These are phyloP conservation scores for Volvox reticuliferus DNA, from an alignment of 139 green algal genomes.

Conservation along the genomic window DNA sequence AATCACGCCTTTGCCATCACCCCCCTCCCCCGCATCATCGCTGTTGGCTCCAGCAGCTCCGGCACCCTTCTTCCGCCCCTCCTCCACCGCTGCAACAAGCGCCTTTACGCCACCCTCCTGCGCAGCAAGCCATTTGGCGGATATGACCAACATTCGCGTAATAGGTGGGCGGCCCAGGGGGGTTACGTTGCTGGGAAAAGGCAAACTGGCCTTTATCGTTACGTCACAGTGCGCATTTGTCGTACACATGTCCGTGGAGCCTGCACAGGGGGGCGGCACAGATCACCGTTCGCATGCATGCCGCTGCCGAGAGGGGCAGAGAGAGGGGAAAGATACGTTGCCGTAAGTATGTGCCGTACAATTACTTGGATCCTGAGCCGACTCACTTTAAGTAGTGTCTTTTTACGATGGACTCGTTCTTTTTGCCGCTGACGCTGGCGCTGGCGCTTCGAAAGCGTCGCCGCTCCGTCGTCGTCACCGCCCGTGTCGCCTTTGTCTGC, in stretches of 20 bases:
- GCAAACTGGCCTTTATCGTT: too few species aligned
- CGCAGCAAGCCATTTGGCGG: too few species aligned
- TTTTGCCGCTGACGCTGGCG: conserved; percentile 33
- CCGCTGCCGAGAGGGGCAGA: too few species aligned
- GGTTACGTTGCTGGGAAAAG: too few species aligned
- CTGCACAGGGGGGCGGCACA: too few species aligned
- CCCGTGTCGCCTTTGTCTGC: neutral
- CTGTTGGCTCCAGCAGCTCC: neutral
- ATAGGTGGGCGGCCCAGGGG: too few species aligned
- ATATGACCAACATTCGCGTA: too few species aligned
- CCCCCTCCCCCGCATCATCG: neutral
- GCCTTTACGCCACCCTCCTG: conserved; percentile 23
- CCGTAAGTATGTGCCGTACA: neutral
- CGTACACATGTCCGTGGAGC: too few species aligned
- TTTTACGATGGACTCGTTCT: conserved; percentile 26
- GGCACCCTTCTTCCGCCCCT: neutral
- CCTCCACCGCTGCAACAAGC: conserved; percentile 33
- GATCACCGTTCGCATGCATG: too few species aligned
- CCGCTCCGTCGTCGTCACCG: conserved; percentile 10
- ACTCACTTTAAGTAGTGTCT: conserved; percentile 11
- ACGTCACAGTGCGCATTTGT: too few species aligned
- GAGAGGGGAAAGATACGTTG: too few species aligned
- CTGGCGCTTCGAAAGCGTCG: conserved; percentile 37
- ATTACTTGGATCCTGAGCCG: too few species aligned
- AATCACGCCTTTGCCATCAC: neutral